phyloP scores from a whole-genome alignment of 2,329 filamentous ascomycete genomes.

The Microsporum canis region DNA sequence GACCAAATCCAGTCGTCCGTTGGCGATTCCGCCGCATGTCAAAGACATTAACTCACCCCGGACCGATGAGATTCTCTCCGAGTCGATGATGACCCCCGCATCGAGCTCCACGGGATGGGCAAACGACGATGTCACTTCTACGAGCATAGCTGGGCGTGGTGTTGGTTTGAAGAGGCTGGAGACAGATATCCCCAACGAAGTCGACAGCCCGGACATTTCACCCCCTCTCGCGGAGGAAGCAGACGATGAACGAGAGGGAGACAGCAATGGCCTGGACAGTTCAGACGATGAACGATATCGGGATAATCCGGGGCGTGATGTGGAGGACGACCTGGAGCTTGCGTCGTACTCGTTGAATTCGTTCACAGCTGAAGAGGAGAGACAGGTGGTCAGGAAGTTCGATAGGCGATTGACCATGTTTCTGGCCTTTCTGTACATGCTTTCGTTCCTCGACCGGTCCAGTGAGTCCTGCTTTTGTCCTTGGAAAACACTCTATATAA shows the following conservation, averaged over 20 bases:
- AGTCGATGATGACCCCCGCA: conserved; percentile 25
- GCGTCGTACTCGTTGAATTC: conserved; percentile 21
- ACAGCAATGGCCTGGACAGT: background rate
- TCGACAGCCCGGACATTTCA: conserved; percentile 12
- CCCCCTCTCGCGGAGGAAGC: conserved; percentile 18
- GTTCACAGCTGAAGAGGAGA: conserved; percentile 55
- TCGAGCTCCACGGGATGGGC: conserved; percentile 21
- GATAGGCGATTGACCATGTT: conserved; percentile 70
- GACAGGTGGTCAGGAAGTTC: conserved; percentile 58
- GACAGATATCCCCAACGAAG: conserved; percentile 23
- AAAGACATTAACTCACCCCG: background rate
- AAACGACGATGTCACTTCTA: conserved; percentile 13
- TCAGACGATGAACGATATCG: background rate
- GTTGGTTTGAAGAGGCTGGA: conserved; percentile 22
- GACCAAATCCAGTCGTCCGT: background rate
- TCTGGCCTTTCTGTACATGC: conserved; percentile 68
- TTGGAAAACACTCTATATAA: background rate
- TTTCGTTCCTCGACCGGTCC: conserved; percentile 75
- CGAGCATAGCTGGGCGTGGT: conserved; percentile 6
- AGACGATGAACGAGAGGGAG: conserved; percentile 11
- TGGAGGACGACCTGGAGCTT: conserved; percentile 2
- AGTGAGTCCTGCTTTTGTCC: conserved; percentile 43
- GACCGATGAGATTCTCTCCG: conserved; percentile 5
- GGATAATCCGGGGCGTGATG: conserved; percentile 8
- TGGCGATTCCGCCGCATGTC: background rate